A percentile compares a stretch with the other conserved stretches of the same genome.
Conservation (phyloP, 371 early-diverging fungal species). For the Apophysomyces ossiformis region DNA sequence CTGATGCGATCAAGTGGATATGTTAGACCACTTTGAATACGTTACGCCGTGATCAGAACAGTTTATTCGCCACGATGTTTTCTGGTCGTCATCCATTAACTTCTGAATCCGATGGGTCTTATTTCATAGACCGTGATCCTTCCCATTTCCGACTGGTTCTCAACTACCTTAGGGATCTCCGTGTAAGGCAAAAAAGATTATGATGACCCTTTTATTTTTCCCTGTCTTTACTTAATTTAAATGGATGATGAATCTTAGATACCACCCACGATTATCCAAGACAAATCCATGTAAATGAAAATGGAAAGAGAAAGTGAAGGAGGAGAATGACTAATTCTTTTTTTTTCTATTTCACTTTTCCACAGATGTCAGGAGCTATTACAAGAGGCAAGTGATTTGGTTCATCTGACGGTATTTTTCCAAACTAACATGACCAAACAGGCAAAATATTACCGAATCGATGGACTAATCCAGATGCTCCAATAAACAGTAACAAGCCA, state of each 20-base stretch:
- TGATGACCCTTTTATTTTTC: too few relatives aligned
- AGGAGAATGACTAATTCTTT: slow-evolving; percentile 11
- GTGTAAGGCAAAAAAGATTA: slow-evolving; percentile 15
- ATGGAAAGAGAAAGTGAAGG: not conserved
- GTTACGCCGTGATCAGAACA: slow-evolving; percentile 35
- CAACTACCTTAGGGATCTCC: slow-evolving; percentile 40
- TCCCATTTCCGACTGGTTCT: slow-evolving; percentile 39
- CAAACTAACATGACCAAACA: slow-evolving; percentile 11
- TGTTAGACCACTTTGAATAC: slow-evolving; percentile 41
- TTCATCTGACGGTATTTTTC: not conserved
- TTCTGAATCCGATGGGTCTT: slow-evolving; percentile 44
- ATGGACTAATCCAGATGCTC: slow-evolving; percentile 33
- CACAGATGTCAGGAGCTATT: slow-evolving; percentile 37
- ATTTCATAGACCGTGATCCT: slow-evolving; percentile 48
- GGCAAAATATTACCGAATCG: slow-evolving; percentile 49
- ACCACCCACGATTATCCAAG: slow-evolving; percentile 35
- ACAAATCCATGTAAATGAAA: slow-evolving; percentile 30
- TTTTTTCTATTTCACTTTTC: slow-evolving; percentile 11
- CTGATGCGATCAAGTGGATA: not conserved
- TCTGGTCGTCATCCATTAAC: slow-evolving; percentile 41
- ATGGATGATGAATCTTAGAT: slow-evolving; percentile 17
- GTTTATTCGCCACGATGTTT: slow-evolving; percentile 50
- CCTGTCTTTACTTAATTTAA: too few relatives aligned
- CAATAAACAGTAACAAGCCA: not conserved
- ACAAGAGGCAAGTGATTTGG: slow-evolving; percentile 34